Conservation (phyloP, 345 rosid species). For the Acer saccharum region DNA sequence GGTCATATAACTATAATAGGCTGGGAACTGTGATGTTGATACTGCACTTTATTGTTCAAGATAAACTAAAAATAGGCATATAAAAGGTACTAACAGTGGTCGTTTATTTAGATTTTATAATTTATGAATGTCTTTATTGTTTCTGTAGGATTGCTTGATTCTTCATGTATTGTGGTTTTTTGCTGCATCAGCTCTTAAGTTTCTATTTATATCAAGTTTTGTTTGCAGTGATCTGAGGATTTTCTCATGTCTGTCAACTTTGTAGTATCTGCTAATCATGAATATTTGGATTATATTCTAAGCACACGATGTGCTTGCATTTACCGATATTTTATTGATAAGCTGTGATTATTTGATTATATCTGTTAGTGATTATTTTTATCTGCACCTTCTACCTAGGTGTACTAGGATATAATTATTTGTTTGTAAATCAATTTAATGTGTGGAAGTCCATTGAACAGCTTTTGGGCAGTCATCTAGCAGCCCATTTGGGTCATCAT, state of each 20-base stretch:
- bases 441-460: constrained; percentile 30
- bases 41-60: neutral
- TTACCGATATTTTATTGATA: neutral
- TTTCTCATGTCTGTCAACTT: too few relatives aligned
- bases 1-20: neutral
- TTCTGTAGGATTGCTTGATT: too few relatives aligned
- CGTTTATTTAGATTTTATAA: too few relatives aligned
- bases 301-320: neutral
- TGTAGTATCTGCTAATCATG: too few relatives aligned
- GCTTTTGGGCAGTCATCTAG: constrained; percentile 81
- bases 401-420: constrained; percentile 13
- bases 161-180: too few relatives aligned
- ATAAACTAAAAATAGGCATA: neutral
- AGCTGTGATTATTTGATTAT: neutral
- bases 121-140: too few relatives aligned
- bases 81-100: too few relatives aligned
- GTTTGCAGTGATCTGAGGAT: too few relatives aligned
- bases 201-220: too few relatives aligned
- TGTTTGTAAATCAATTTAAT: constrained; percentile 16
- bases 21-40: too few relatives aligned
- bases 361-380: neutral
- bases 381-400: neutral
- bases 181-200: too few relatives aligned
- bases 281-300: neutral
- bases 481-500: constrained; percentile 71